These are phyloP conservation scores for Pestalotiopsis sp. DNA, from an alignment of 2,329 filamentous ascomycete genomes.

Conservation along the genomic window DNA sequence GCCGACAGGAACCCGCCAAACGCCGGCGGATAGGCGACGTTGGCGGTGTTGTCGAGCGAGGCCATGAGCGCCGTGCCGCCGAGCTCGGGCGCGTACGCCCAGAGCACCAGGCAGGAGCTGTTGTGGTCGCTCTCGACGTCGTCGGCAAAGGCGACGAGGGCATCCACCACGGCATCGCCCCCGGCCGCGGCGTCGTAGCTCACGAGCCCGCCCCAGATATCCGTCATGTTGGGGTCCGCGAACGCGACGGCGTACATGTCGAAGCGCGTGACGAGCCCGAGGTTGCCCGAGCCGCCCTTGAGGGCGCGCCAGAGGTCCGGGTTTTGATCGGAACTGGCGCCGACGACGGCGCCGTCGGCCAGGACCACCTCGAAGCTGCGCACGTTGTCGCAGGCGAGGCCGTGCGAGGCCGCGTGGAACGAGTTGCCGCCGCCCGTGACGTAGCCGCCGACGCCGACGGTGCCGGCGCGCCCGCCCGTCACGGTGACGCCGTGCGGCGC, in stretches of 20 bases:
- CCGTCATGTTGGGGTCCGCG: not conserved
- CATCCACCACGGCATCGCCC: slow-evolving; percentile 15
- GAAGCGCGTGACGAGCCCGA: slow-evolving; percentile 38
- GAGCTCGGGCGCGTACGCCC: not conserved
- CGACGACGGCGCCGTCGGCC: slow-evolving; percentile 38
- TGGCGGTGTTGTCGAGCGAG: slow-evolving; percentile 9
- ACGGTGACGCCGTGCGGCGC: slow-evolving; percentile 22
- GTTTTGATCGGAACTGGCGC: slow-evolving; percentile 37
- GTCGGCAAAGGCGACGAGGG: slow-evolving; percentile 17
- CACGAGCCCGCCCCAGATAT: slow-evolving; percentile 21
- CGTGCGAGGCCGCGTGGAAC: slow-evolving; percentile 30
- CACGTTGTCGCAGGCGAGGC: slow-evolving; percentile 48
- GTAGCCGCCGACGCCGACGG: slow-evolving; percentile 30
- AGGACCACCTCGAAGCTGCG: slow-evolving; percentile 45
- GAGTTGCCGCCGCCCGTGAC: slow-evolving; percentile 27
- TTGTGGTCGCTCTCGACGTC: slow-evolving; percentile 9
- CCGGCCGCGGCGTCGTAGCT: slow-evolving; percentile 12
- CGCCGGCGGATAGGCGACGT: slow-evolving; percentile 8
- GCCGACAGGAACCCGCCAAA: slow-evolving; percentile 19
- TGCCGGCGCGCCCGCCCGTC: slow-evolving; percentile 23
- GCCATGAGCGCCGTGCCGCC: not conserved
- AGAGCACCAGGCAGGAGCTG: not conserved
- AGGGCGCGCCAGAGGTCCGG: slow-evolving; percentile 45
- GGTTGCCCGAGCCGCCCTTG: slow-evolving; percentile 48
- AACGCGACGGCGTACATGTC: slow-evolving; percentile 23